phyloP scores from a whole-genome alignment of 257 asterid species.

The Forsythia suspensa region DNA sequence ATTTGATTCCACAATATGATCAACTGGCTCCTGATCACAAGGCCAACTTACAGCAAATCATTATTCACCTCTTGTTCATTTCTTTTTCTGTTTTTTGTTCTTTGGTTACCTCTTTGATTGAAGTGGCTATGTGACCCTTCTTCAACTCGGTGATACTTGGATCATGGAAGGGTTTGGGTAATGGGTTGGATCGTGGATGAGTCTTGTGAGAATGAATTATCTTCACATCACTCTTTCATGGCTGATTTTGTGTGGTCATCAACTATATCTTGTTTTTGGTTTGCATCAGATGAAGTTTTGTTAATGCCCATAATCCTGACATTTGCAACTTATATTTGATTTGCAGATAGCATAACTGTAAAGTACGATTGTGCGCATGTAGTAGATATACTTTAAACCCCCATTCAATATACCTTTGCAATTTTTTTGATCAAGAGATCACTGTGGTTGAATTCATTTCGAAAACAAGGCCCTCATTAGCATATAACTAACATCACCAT shows the following conservation, averaged over 20 bases:
- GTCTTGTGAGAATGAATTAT: background rate
- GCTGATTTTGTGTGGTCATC: background rate
- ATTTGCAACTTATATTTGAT: background rate
- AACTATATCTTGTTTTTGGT: background rate
- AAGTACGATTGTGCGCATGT: background rate
- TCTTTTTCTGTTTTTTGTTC: background rate
- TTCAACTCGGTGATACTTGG: background rate
- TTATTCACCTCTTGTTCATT: background rate
- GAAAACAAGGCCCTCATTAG: background rate
- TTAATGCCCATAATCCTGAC: background rate
- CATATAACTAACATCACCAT: background rate
- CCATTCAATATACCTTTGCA: background rate
- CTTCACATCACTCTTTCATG: background rate
- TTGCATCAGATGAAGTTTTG: background rate
- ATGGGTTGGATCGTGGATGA: background rate
- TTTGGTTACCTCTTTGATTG: background rate
- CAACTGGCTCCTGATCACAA: background rate
- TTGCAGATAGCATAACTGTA: background rate
- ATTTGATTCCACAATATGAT: background rate
- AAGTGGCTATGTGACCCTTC: background rate
- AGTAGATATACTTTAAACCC: background rate
- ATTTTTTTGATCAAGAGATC: background rate
- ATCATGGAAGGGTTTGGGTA: background rate
- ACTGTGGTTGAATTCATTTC: background rate
- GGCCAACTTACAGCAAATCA: background rate